Conservation (phyloP, 2,329 filamentous ascomycete species). For the Phialophora chinensis region DNA sequence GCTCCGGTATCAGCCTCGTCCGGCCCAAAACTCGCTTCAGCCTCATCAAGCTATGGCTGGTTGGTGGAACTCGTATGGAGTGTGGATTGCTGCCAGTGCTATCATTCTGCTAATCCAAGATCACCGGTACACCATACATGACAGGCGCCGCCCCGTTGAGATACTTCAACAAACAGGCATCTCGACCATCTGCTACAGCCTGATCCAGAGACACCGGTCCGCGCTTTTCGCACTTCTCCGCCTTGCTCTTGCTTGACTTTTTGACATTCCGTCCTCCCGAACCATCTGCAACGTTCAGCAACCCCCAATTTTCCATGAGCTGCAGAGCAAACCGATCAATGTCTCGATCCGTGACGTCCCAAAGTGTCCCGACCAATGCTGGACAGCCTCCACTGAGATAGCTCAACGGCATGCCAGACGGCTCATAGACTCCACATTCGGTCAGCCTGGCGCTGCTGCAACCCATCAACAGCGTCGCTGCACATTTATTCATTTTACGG, state of each 20-base stretch:
- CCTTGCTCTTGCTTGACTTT: constrained; percentile 42
- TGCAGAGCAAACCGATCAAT: constrained; percentile 88
- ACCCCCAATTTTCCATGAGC: constrained; percentile 84
- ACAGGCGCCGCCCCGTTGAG: constrained; percentile 92
- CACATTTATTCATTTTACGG: constrained; percentile 76
- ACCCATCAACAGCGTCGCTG: constrained; percentile 88
- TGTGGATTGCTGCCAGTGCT: neutral
- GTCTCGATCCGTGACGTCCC: constrained; percentile 98
- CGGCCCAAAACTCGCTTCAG: neutral
- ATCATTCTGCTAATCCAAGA: constrained; percentile 57
- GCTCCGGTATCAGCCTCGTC: constrained; percentile 1
- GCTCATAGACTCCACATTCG: constrained; percentile 85
- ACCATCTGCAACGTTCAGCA: constrained; percentile 59
- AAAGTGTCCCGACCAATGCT: constrained; percentile 88
- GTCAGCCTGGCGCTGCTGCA: constrained; percentile 84
- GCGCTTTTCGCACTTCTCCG: constrained; percentile 47
- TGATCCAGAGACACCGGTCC: constrained; percentile 69
- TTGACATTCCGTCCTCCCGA: constrained; percentile 39
- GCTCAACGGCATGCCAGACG: constrained; percentile 86
- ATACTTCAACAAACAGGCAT: constrained; percentile 85
- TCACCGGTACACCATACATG: constrained; percentile 94
- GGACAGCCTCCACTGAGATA: constrained; percentile 89
- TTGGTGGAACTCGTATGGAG: neutral
- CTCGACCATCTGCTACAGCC: constrained; percentile 76
- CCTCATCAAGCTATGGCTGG: constrained; percentile 1